Evolutionary conservation across 495 filamentous ascomycete genomes (phyloP).

Genomic region (Pseudevernia furfuracea): DNA sequence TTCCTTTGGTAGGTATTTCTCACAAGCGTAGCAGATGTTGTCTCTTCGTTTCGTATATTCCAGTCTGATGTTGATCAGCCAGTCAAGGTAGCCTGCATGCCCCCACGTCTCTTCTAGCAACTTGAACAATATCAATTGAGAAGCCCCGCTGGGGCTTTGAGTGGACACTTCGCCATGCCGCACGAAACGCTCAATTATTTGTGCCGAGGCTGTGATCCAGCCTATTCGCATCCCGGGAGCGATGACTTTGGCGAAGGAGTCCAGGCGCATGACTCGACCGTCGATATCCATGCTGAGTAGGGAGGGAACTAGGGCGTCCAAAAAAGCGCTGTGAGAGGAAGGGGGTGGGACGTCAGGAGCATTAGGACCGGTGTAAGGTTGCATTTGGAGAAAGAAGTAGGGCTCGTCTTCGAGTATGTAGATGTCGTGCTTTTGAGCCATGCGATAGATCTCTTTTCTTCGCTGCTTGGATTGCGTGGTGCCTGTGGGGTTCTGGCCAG

Average conservation of each 20-base stretch:
- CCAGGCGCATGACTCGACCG: conserved; percentile 60
- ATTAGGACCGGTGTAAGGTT: conserved; percentile 58
- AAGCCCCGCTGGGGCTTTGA: conserved; percentile 76
- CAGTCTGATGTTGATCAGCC: conserved; percentile 77
- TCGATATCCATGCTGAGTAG: conserved; percentile 55
- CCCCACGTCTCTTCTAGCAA: conserved; percentile 92
- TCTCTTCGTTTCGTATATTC: conserved; percentile 76
- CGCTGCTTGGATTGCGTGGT: conserved; percentile 64
- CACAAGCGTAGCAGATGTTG: conserved; percentile 72
- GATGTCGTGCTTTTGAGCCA: conserved; percentile 74
- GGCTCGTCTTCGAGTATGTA: conserved; percentile 92
- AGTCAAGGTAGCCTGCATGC: conserved; percentile 81
- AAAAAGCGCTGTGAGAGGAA: conserved; percentile 49
- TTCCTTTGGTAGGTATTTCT: conserved; percentile 65
- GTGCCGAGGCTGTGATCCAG: conserved; percentile 65
- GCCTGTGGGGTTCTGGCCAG: conserved; percentile 89
- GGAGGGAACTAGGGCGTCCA: conserved; percentile 53
- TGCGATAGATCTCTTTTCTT: conserved; percentile 61
- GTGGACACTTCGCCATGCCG: conserved; percentile 69
- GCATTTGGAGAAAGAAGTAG: conserved; percentile 97
- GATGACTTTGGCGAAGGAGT: conserved; percentile 64
- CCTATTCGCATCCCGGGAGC: conserved; percentile 54
- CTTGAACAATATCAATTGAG: conserved; percentile 78
- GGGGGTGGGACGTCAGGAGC: conserved; percentile 46
- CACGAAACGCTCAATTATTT: conserved; percentile 71